Percentiles rank a stretch among this genome's conserved stretches.
These are phyloP conservation scores for Leccinum broughii DNA, from an alignment of 768 basidiomycete species.

Conservation along the genomic window DNA sequence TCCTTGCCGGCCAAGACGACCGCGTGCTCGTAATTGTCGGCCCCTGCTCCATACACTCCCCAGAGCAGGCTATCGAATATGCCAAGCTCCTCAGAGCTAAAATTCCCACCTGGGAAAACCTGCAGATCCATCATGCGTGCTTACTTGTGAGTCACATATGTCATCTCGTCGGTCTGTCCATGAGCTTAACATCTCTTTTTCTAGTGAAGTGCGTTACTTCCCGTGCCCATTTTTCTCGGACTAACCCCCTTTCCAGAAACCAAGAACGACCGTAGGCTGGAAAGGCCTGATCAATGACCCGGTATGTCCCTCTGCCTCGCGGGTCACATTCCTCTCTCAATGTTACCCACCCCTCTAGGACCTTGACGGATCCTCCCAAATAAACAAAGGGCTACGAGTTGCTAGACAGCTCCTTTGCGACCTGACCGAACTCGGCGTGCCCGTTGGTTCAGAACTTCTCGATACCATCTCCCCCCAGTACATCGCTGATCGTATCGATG, in stretches of 20 bases:
- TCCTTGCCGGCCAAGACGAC: slow-evolving; percentile 83
- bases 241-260: slow-evolving; percentile 61
- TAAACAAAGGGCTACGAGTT: slow-evolving; percentile 93
- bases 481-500: slow-evolving; percentile 61
- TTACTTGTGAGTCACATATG: slow-evolving; percentile 77
- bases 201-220: slow-evolving; percentile 39
- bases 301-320: slow-evolving; percentile 13
- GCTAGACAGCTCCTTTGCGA: slow-evolving; percentile 90
- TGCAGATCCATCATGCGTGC: slow-evolving; percentile 93
- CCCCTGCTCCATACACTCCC: slow-evolving; percentile 92
- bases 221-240: not conserved
- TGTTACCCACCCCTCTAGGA: slow-evolving; percentile 37
- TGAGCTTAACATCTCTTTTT: slow-evolving; percentile 36
- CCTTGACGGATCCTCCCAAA: slow-evolving; percentile 90
- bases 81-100: slow-evolving; percentile 70
- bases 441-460: slow-evolving; percentile 92
- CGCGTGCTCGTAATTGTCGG: slow-evolving; percentile 90
- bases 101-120: slow-evolving; percentile 66
- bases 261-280: slow-evolving; percentile 96
- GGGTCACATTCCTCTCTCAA: not conserved
- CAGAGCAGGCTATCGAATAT: slow-evolving; percentile 83
- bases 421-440: slow-evolving; percentile 84
- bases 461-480: slow-evolving; percentile 85
- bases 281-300: slow-evolving; percentile 96
- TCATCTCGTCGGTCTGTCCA: slow-evolving; percentile 2